Evolutionary conservation across 371 early-diverging fungal genomes (phyloP), one percentile per base, ranked within the genome.

Genomic region (Thermomucor indicae-seudaticae): DNA sequence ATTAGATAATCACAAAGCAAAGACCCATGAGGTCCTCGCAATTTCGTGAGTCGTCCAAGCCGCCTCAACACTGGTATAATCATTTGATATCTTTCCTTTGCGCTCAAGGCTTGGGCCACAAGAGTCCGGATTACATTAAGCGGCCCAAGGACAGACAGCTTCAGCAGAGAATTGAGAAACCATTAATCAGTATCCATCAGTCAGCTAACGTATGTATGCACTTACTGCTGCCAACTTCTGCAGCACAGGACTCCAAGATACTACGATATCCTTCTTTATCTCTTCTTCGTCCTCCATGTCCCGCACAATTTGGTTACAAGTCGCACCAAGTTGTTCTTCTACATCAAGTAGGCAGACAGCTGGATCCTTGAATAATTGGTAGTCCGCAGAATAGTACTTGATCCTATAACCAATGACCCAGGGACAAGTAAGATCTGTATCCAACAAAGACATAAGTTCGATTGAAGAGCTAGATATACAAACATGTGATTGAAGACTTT

Each of bases 81-180:
- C 4, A 55, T 57, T 27, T 39, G 42, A 23, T 54, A 53, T 12
- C 57, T 55, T 34, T 67, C 52, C 24, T 53, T 60, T 23, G 57
- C 57, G 19, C 35, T 14, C 7, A 64, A 20, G n/a, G 55, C 59
- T 3, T 43, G 43, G 23, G 35, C 6, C 11, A 59, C 40, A 10
- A 66, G 31, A 11, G 47, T 34, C 1, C 42, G 25, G 6, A 66
- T 24, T 10, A 59, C 58, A 22, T 53, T 31, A 8, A 53, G 59
- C 1, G 67, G 67, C 53, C 57, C 56, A 35, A 66, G 27, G 0
- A 62, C 38, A n/a, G 60, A 55, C 8, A 66, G 34, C 67, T 65
- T 10, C 20, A n/a, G n/a, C n/a, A n/a, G n/a, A 17, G 1, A 20
- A 25, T 23, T 28, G 25, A 34, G 19, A 57, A 32, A 38, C 2